Conservation (phyloP, 1,139 yeast species). For the Debaryomyces sp. region DNA sequence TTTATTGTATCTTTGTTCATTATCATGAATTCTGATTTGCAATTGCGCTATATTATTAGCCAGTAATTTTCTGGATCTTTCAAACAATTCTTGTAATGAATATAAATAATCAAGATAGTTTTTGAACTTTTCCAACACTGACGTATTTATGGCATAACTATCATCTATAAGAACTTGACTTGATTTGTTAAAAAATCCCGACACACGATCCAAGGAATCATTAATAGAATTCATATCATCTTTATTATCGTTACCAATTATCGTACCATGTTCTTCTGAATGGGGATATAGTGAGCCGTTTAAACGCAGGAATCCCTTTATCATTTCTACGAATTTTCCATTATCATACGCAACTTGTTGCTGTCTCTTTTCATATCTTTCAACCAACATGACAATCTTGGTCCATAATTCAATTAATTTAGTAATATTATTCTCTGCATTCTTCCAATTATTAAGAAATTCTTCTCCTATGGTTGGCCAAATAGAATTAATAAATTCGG, state of each 20-base stretch:
- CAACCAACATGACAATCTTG: slow-evolving; percentile 65
- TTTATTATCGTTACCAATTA: slow-evolving; percentile 28
- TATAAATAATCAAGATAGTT: slow-evolving; percentile 73
- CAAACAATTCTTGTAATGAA: slow-evolving; percentile 73
- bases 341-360: slow-evolving; percentile 74
- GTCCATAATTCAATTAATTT: slow-evolving; percentile 59
- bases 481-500: slow-evolving; percentile 43
- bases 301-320: slow-evolving; percentile 48
- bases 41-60: slow-evolving; percentile 63
- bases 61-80: slow-evolving; percentile 60
- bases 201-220: slow-evolving; percentile 56
- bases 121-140: slow-evolving; percentile 73
- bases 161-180: slow-evolving; percentile 66
- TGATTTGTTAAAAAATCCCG: slow-evolving; percentile 54
- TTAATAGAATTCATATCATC: slow-evolving; percentile 56
- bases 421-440: slow-evolving; percentile 33
- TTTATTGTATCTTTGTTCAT: slow-evolving; percentile 55
- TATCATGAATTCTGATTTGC: slow-evolving; percentile 57
- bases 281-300: slow-evolving; percentile 56
- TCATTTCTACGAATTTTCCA: slow-evolving; percentile 54
- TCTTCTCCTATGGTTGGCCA: slow-evolving; percentile 50
- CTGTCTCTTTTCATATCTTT: slow-evolving; percentile 76
- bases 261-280: slow-evolving; percentile 23
- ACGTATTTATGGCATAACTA: slow-evolving; percentile 55
- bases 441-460: slow-evolving; percentile 40